phyloP scores from a whole-genome alignment of 1,284 basidiomycete genomes.

The Agaricales sp. region DNA sequence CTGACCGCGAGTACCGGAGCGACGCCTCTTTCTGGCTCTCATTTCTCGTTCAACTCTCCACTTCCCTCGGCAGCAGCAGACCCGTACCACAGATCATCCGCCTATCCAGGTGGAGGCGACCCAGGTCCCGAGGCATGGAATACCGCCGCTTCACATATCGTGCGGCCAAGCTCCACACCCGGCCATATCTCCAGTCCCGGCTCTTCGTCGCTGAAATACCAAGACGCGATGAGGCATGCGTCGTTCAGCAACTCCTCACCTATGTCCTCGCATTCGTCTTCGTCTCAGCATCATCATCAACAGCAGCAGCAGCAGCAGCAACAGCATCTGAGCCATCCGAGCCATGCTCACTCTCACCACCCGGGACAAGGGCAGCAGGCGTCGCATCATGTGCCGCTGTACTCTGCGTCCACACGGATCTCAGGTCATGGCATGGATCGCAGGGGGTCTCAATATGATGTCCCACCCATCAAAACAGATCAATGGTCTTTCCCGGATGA shows the following conservation, averaged over 20 bases:
- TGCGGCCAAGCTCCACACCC: slow-evolving; percentile 14
- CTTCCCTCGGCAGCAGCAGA: slow-evolving; percentile 29
- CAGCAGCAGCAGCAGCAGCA: too few species aligned
- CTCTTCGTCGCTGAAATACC: neutral
- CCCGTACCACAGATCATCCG: slow-evolving; percentile 12
- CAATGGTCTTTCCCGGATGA: slow-evolving; percentile 1
- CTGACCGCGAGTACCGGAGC: slow-evolving; percentile 31
- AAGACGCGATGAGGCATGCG: slow-evolving; percentile 6
- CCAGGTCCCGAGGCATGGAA: slow-evolving; percentile 22
- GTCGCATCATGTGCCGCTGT: slow-evolving; percentile 54
- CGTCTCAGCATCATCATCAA: neutral
- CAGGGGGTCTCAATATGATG: slow-evolving; percentile 29
- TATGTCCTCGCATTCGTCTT: slow-evolving; percentile 19
- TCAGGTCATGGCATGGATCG: slow-evolving; percentile 52
- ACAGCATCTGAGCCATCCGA: slow-evolving; percentile 33
- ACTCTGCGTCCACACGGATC: slow-evolving; percentile 55
- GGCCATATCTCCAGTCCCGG: neutral
- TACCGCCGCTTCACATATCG: slow-evolving; percentile 14
- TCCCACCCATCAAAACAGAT: neutral
- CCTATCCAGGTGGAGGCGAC: slow-evolving; percentile 18
- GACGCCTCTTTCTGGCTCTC: slow-evolving; percentile 33
- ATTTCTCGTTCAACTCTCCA: slow-evolving; percentile 38
- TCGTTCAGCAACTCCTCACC: slow-evolving; percentile 23
- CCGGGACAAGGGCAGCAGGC: slow-evolving; percentile 40
- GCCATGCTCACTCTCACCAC: slow-evolving; percentile 49